Evolutionary conservation across 441 rosid species (phyloP).

Genomic region (Gossypium schwendimanii): DNA sequence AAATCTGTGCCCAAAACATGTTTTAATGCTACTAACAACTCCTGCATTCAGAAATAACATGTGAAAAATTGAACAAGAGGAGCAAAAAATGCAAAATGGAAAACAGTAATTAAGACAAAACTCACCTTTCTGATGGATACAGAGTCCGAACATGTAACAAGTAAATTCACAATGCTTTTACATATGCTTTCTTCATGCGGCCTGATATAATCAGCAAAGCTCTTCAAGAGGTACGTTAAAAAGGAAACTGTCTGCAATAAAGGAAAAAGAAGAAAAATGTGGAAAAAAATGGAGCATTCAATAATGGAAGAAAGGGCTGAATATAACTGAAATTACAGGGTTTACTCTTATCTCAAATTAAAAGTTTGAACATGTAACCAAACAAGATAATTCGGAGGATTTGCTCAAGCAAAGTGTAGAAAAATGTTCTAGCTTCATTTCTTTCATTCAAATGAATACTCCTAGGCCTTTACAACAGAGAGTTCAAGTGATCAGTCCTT

Average conservation of each 20-base stretch:
- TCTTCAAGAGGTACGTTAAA: slow-evolving; percentile 88
- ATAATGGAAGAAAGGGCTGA: slow-evolving; percentile 1
- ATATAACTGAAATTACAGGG: slow-evolving; percentile 2
- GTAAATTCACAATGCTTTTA: slow-evolving; percentile 91
- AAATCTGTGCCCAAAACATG: slow-evolving; percentile 98
- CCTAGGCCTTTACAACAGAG: not conserved
- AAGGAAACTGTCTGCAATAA: slow-evolving; percentile 90
- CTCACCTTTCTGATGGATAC: slow-evolving; percentile 88
- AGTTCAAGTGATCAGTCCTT: not conserved
- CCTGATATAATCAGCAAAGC: slow-evolving; percentile 84
- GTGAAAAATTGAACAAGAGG: slow-evolving; percentile 15
- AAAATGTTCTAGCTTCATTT: not conserved
- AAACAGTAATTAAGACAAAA: not conserved
- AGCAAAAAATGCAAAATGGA: not conserved
- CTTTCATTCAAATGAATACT: not conserved
- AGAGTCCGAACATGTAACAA: slow-evolving; percentile 92
- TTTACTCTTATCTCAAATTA: not conserved
- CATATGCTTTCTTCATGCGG: slow-evolving; percentile 97
- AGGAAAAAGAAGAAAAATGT: slow-evolving; percentile 13
- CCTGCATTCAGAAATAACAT: slow-evolving; percentile 50
- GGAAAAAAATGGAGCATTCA: slow-evolving; percentile 1
- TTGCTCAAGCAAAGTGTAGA: not conserved
- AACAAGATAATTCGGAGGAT: not conserved
- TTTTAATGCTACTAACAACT: slow-evolving; percentile 80
- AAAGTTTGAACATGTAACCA: not conserved